Base-by-base conservation (phyloP, 345 rosid species). In the Durio zibethinus region DNA sequence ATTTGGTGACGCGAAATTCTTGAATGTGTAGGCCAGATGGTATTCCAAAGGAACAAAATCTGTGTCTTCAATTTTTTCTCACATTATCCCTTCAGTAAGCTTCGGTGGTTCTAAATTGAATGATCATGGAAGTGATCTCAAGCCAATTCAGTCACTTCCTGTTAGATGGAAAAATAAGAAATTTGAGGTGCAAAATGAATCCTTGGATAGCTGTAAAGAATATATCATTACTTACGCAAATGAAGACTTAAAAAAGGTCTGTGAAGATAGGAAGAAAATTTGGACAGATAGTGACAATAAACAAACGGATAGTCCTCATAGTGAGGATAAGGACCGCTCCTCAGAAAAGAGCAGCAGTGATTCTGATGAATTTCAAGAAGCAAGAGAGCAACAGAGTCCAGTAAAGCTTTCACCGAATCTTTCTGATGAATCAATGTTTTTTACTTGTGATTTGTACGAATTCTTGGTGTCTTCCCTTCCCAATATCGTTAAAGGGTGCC, bases 381-480 rank as follows among this genome's bases (percentile, higher is more conserved):
- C 53, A 48, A 48, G 53, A 59, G 84, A 84, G 38, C 77, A 79
- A 50, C 73, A 69, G 71, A 77, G 82, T 82, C 86, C 83, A 10
- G 65, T 70, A 70, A 86, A 81, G 78, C 69, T 82, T 80, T 74
- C 88, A 64, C 38, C 42, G 2, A 81, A 86, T 81, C 89, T 93
- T 72, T 73, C 82, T 48, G 92, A 86, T 33, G 85, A 83, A 6
- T 93, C 99, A 45, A 81, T 80, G 66, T 91, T 96, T 80, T 87
- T 96, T 77, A 83, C 92, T 50, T 78, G 86, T 11, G 84, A 86
- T 65, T 85, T 93, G 84, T 87, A 82, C 27, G 98, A 92, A 45
- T 93, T 96, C 83, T 88, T 93, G 84, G 78, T 76, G 31, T 86
- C 97, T 6, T 87, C 91, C 69, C 90, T 96, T 81, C 99, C 99